Evolutionary conservation across 495 filamentous ascomycete species (phyloP).

Genomic region (Delitschia confertaspora): DNA sequence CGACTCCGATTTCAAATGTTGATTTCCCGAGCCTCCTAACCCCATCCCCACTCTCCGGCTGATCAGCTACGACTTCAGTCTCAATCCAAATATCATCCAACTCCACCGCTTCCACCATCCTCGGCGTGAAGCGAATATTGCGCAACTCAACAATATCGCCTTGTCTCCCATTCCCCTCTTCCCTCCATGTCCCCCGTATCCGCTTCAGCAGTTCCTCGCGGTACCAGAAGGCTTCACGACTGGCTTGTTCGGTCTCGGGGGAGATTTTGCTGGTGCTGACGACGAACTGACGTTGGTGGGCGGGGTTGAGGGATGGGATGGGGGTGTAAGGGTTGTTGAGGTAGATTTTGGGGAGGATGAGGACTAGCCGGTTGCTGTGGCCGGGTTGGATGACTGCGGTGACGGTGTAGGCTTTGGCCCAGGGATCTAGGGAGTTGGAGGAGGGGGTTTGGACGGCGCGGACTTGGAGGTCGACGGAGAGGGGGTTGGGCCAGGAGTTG

Average conservation of each 20-base stretch:
- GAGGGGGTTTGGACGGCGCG: constrained; percentile 12
- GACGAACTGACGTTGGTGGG: constrained; percentile 75
- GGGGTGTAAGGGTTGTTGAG: constrained; percentile 65
- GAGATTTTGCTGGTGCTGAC: constrained; percentile 70
- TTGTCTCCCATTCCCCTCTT: constrained; percentile 45
- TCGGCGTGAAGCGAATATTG: constrained; percentile 56
- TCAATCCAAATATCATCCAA: constrained; percentile 71
- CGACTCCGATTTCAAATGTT: constrained; percentile 52
- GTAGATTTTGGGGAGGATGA: constrained; percentile 68
- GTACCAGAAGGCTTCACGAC: constrained; percentile 86
- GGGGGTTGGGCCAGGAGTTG: constrained; percentile 75
- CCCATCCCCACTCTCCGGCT: constrained; percentile 7
- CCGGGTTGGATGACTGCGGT: constrained; percentile 63
- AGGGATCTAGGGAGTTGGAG: constrained; percentile 9
- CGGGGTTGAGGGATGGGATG: constrained; percentile 71
- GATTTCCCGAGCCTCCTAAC: constrained; percentile 41
- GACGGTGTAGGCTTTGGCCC: constrained; percentile 38
- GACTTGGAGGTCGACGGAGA: constrained; percentile 51
- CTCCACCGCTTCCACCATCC: constrained; percentile 77
- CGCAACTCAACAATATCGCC: constrained; percentile 73
- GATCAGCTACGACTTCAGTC: constrained; percentile 42
- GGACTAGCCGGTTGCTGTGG: constrained; percentile 64
- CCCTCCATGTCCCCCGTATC: constrained; percentile 62
- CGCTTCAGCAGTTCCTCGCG: constrained; percentile 70
- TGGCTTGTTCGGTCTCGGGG: constrained; percentile 67